phyloP scores from a whole-genome alignment of 345 rosid genomes.

The Camelina laxa region DNA sequence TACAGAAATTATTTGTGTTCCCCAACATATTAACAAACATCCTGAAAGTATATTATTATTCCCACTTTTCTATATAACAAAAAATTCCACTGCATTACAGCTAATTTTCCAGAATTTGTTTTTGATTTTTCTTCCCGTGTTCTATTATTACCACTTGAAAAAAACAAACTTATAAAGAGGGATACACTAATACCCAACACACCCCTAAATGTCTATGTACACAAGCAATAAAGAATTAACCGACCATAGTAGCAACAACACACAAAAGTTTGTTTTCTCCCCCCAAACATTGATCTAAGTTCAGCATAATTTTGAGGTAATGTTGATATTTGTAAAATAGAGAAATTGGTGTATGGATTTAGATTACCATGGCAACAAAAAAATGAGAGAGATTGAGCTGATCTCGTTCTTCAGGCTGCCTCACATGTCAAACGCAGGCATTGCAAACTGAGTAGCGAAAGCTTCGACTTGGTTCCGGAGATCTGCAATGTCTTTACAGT shows the following conservation, averaged over 20 bases:
- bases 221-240: slow-evolving; percentile 17
- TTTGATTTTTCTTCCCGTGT: neutral
- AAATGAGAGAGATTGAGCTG: slow-evolving; percentile 21
- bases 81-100: slow-evolving; percentile 33
- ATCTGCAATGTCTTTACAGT: slow-evolving; percentile 69
- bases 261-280: neutral
- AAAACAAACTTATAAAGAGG: slow-evolving; percentile 6
- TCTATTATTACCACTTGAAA: slow-evolving; percentile 32
- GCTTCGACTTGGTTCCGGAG: slow-evolving; percentile 67
- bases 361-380: slow-evolving; percentile 40
- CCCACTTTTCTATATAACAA: neutral
- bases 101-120: slow-evolving; percentile 10
- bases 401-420: slow-evolving; percentile 30
- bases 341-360: slow-evolving; percentile 29
- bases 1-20: slow-evolving; percentile 45
- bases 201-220: slow-evolving; percentile 28
- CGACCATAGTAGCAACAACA: slow-evolving; percentile 17
- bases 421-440: slow-evolving; percentile 86
- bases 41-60: slow-evolving; percentile 33
- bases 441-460: slow-evolving; percentile 80
- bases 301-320: slow-evolving; percentile 14
- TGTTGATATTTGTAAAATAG: slow-evolving; percentile 20
- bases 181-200: slow-evolving; percentile 23
- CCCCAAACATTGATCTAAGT: slow-evolving; percentile 35
- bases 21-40: slow-evolving; percentile 41